Base-by-base conservation (phyloP, 495 filamentous ascomycete species). In the Coniosporium apollinis region DNA sequence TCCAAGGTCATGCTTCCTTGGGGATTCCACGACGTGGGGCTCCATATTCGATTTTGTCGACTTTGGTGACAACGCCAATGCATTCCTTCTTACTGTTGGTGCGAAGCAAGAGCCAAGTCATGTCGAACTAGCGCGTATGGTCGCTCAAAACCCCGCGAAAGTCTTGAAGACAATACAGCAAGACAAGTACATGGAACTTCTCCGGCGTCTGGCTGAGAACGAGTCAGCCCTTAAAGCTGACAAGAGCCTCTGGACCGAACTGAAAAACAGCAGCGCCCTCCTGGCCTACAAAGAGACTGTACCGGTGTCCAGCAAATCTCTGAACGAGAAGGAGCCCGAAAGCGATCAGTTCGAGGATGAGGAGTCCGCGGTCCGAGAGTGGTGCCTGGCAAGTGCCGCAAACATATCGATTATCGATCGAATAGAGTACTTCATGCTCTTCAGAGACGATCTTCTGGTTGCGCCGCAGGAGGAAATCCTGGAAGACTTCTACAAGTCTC, bases 31-130 rank as follows among this genome's bases (percentile, higher is more conserved):
- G 15, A 69, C 68, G 9, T 96, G 86, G 45, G 75, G 69, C 24
- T 82, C 89, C 19, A 84, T 99, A 13, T 93, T 96, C 43, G 85
- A 94, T 51, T 99, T 93, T 56, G 83, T 96, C 3, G 79, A 94
- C 52, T 94, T 94, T 57, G 84, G 85, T 3, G 53, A 66, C 34
- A 72, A 86, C 47, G 87, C 83, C 3, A 94, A 96, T 46, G 60
- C 76, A 0, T 96, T 99, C 48, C 61, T 99, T 4, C 64, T 84
- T 45, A 76, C 76, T 33, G 78, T 82, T 37, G 91, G 91, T 2
- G 84, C 84, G 3, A 94, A 87, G 50, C 69, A 72, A 34, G 87
- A 96, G 50, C 91, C 91, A 0, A 92, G 75, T 2, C 86, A 76
- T 36, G 49, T 62, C 9, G 89, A 99, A 53, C 65, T 99, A 47